Percentiles rank a stretch among this genome's conserved stretches.
phyloP scores from a whole-genome alignment of 768 basidiomycete genomes.

The Termitomyces sp. region DNA sequence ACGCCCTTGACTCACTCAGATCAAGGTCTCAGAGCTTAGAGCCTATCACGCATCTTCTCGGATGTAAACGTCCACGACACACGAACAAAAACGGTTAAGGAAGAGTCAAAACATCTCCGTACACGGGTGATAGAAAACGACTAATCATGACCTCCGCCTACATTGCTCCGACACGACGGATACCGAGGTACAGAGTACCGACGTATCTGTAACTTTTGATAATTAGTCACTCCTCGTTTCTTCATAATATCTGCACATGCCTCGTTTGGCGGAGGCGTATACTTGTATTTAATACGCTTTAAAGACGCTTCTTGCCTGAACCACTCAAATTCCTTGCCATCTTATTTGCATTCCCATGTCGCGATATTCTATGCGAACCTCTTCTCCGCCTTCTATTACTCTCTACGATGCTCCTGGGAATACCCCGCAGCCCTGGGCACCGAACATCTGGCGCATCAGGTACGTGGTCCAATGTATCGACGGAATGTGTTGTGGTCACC shows the following conservation, averaged over 20 bases:
- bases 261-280: neutral
- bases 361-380: conserved; percentile 13
- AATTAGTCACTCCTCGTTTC: conserved; percentile 5
- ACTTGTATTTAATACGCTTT: neutral
- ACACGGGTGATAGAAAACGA: neutral
- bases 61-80: neutral
- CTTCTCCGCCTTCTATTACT: conserved; percentile 42
- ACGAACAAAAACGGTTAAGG: neutral
- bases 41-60: neutral
- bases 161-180: conserved; percentile 1
- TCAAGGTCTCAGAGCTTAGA: neutral
- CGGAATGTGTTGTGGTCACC: neutral
- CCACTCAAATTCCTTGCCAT: neutral
- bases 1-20: neutral
- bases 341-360: conserved; percentile 8
- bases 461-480: conserved; percentile 15
- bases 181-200: neutral
- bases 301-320: neutral
- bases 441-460: conserved; percentile 73
- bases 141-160: neutral
- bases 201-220: conserved; percentile 3
- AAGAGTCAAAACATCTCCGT: neutral
- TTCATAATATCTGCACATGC: neutral
- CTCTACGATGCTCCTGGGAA: conserved; percentile 64
- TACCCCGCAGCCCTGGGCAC: conserved; percentile 66